These are phyloP conservation scores for Protomyces gravidus DNA, from an alignment of 1,139 yeast genomes.

Conservation along the genomic window DNA sequence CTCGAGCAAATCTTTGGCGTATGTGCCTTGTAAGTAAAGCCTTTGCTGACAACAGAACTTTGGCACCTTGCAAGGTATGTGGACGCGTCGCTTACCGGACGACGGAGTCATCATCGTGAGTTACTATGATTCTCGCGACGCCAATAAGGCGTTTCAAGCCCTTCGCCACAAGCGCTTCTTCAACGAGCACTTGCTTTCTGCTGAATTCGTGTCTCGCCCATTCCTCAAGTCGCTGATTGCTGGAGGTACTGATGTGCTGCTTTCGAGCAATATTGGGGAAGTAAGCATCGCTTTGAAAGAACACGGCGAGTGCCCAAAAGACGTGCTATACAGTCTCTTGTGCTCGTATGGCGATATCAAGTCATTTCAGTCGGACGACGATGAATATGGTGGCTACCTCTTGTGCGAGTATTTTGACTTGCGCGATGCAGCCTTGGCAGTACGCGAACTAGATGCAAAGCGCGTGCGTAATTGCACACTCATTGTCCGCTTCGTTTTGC, in stretches of 20 bases:
- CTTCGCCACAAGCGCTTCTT: conserved; percentile 35
- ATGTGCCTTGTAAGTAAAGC: neutral
- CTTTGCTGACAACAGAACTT: conserved; percentile 30
- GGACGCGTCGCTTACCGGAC: conserved; percentile 32
- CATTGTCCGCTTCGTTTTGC: neutral
- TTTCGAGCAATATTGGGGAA: conserved; percentile 33
- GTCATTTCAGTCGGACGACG: conserved; percentile 33
- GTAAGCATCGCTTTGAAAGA: conserved; percentile 31
- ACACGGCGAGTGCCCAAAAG: conserved; percentile 23
- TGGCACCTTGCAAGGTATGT: conserved; percentile 36
- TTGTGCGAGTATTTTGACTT: conserved; percentile 43
- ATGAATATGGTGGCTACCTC: conserved; percentile 33
- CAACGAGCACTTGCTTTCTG: conserved; percentile 30
- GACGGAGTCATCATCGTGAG: conserved; percentile 36
- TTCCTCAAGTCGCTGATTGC: neutral
- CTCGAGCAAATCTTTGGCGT: conserved; percentile 19
- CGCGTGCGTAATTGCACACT: conserved; percentile 32
- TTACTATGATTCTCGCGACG: conserved; percentile 38
- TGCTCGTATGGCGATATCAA: conserved; percentile 38
- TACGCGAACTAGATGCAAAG: conserved; percentile 33
- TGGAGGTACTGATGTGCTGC: conserved; percentile 32
- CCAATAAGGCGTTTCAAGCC: conserved; percentile 35
- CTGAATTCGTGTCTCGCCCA: conserved; percentile 18
- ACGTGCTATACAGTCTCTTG: conserved; percentile 31
- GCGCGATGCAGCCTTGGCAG: conserved; percentile 40